Evolutionary conservation across 345 rosid genomes (phyloP), one percentile per base, ranked within the genome.

Genomic region (Camelina sativa): DNA sequence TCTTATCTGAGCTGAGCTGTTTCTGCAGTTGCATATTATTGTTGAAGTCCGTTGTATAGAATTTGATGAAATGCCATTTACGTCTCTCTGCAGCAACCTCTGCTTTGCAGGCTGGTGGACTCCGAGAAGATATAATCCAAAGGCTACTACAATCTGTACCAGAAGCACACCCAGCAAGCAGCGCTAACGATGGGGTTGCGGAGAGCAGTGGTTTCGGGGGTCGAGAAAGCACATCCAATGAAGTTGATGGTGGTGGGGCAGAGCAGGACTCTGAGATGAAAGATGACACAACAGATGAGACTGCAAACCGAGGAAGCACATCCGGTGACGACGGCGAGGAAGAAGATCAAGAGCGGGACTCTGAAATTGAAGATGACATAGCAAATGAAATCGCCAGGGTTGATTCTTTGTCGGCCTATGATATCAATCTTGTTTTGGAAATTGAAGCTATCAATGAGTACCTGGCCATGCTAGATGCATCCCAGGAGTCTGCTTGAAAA

Each of bases 181-280:
- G 30, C 44, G 20, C 48, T 10, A 60, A 38, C 65, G 41, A 12
- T 19, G 65, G 4, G 15, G 47, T 30, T 20, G 65, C 22, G 2
- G 66, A 41, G 11, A 62, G 67, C 37, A 15, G 67, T 23, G 53
- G 38, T 15, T 6, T 44, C 15, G 50, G 11, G 2, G 71, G 30
- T 40, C n/a, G 6, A 16, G 62, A 16, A 75, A 68, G 20, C 46
- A 44, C 43, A 41, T 46, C 43, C 47, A 58, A 77, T 51, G 80
- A 77, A 52, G 53, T 54, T 34, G 62, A 20, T 9, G 80, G 37
- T 9, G 80, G 37, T 28, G 52, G 16, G 30, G 67, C 79, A 52
- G 77, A 79, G 35, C 86, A 92, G 54, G 98, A 93, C 67, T 51
- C 71, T 50, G 96, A 91, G 84, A 87, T 89, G 95, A 92, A 87